These are phyloP conservation scores for Phytophthora litchii DNA, from an alignment of 352 stramenopile species.

Conservation along the genomic window DNA sequence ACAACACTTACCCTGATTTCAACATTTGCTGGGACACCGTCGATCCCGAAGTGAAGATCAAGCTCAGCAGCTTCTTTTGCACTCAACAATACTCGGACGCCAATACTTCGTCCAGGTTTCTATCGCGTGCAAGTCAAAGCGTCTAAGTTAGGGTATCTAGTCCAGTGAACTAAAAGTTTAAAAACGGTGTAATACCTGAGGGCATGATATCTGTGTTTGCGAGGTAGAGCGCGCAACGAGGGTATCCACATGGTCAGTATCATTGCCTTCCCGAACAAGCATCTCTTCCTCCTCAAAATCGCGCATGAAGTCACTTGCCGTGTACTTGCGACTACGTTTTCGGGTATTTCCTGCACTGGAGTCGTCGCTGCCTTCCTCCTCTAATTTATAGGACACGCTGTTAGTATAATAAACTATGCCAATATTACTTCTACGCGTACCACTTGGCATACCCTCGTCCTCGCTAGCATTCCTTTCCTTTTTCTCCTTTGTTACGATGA, in stretches of 20 bases:
- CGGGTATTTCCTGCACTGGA: slow-evolving; percentile 39
- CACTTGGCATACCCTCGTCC: slow-evolving; percentile 21
- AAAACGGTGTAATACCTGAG: slow-evolving; percentile 21
- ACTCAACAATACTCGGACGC: slow-evolving; percentile 60
- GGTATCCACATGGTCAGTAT: slow-evolving; percentile 20
- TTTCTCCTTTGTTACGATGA: slow-evolving; percentile 34
- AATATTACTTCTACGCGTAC: slow-evolving; percentile 19
- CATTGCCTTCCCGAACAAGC: slow-evolving; percentile 36
- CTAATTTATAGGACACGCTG: slow-evolving; percentile 5
- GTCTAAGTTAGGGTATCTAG: not conserved
- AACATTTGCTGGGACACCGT: slow-evolving; percentile 65
- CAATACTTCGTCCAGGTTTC: slow-evolving; percentile 32
- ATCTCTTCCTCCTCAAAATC: slow-evolving; percentile 79
- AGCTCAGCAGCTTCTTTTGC: slow-evolving; percentile 62
- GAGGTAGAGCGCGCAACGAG: slow-evolving; percentile 24
- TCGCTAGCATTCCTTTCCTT: slow-evolving; percentile 17
- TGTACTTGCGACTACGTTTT: slow-evolving; percentile 69
- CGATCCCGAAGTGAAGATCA: slow-evolving; percentile 67
- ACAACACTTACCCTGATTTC: slow-evolving; percentile 55
- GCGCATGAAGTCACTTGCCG: slow-evolving; percentile 77
- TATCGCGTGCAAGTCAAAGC: slow-evolving; percentile 1
- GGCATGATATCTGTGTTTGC: slow-evolving; percentile 20
- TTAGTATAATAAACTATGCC: slow-evolving; percentile 2
- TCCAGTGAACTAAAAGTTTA: not conserved
- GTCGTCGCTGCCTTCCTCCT: slow-evolving; percentile 55